Base-by-base conservation (phyloP, 768 basidiomycete genomes). In the Dioszegia crocea region DNA sequence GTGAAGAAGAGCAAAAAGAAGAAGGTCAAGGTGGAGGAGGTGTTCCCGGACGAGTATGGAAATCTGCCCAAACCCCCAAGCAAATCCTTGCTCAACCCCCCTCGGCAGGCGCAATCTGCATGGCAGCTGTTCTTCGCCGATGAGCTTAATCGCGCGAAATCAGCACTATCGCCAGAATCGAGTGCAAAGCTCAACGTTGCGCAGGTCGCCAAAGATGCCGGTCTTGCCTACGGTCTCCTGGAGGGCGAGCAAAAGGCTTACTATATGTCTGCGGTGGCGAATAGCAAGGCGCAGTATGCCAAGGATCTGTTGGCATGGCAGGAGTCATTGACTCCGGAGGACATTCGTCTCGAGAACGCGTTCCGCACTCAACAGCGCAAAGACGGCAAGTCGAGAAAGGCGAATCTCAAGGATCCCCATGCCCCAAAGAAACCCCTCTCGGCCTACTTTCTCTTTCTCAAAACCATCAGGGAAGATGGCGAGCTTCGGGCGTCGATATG, bases 61-160 rank as follows among this genome's bases (percentile, higher is more conserved):
- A 33, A 6, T 33, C 14, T 59, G 4, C 66, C 64, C 10, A 65
- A 63, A 44, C 57, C 63, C 4, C 70, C 70, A 45, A 79, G 84
- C 56, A 91, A 88, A 78, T 91, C 91, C 39, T 78, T 84, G 11
- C 81, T 96, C 58, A 85, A 86, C 41, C 91, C 89, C 19, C 91
- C 91, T 47, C 91, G 92, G 80, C 83, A 91, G 67, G 89, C 92
- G 5, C 90, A 89, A 3, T 92, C 90, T 2, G 89, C 91, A 55
- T 96, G 92, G 92, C 92, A 96, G 77, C 83, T 96, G 43, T 96
- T 91, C 78, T 94, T 96, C 75, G 91, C 91, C 23, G 90, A 94
- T 74, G 92, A 89, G 85, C 91, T 96, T 63, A 88, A 90, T 75
- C 83, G 70, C 30, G 74, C 76, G n/a, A 78, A 76, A 59, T 67